Evolutionary conservation across 2,329 filamentous ascomycete species (phyloP).

Genomic region (Trichoderma brevicompactum): DNA sequence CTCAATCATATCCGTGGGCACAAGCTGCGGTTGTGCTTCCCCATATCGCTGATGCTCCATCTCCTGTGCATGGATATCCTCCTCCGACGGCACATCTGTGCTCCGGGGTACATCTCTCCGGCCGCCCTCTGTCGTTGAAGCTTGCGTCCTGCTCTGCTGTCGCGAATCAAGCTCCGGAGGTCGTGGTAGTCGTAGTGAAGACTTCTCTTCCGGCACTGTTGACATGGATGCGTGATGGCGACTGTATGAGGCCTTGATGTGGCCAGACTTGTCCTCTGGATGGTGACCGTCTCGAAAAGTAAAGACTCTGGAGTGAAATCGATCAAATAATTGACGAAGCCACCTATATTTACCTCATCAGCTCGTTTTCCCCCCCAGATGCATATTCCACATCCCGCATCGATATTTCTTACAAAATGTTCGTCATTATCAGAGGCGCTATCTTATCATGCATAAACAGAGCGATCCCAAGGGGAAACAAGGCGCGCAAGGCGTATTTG

Average conservation of each 20-base stretch:
- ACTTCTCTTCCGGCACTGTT: conserved; percentile 19
- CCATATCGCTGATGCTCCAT: conserved; percentile 30
- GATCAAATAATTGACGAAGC: conserved; percentile 23
- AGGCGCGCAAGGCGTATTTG: background rate
- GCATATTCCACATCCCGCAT: background rate
- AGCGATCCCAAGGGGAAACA: background rate
- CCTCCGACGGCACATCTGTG: background rate
- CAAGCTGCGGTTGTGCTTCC: conserved; percentile 33
- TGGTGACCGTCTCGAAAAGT: conserved; percentile 2
- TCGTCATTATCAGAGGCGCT: conserved; percentile 18
- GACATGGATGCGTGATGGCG: conserved; percentile 8
- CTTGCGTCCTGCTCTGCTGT: background rate
- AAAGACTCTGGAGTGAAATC: conserved; percentile 9
- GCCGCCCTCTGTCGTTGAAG: background rate
- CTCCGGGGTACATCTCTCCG: background rate
- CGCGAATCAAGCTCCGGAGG: background rate
- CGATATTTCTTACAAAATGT: conserved; percentile 17
- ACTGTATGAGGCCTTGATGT: background rate
- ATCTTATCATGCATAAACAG: conserved; percentile 4
- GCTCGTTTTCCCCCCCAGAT: background rate
- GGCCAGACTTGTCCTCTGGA: background rate
- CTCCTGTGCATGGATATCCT: background rate
- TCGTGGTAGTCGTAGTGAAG: conserved; percentile 5
- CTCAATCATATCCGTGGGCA: conserved; percentile 31
- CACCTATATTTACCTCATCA: conserved; percentile 7